These are phyloP conservation scores for Globisporangium nagaii DNA, from an alignment of 352 stramenopile species.

Conservation along the genomic window DNA sequence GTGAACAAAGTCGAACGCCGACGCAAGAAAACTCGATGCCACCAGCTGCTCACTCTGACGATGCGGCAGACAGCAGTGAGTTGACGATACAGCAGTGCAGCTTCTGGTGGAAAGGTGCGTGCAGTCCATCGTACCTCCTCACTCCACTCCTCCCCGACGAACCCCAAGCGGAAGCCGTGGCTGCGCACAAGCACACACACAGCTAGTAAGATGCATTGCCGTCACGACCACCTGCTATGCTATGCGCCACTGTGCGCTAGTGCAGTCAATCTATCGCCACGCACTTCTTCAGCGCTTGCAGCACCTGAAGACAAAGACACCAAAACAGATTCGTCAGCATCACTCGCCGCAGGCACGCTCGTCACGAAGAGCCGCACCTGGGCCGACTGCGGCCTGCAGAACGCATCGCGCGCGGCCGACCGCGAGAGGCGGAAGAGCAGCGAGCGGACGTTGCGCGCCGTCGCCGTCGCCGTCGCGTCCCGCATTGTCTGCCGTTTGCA, in stretches of 20 bases:
- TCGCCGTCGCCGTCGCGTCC: too few species aligned
- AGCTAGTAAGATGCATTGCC: too few species aligned
- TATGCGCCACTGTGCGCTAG: too few species aligned
- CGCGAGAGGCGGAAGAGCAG: conserved; percentile 40
- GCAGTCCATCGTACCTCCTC: background rate
- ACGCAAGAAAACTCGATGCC: background rate
- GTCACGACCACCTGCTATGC: too few species aligned
- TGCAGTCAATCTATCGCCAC: too few species aligned
- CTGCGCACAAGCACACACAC: conserved; percentile 2
- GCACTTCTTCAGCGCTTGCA: background rate
- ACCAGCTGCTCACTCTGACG: background rate
- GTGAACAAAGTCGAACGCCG: conserved; percentile 2
- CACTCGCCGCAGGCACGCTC: background rate
- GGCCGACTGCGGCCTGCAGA: background rate
- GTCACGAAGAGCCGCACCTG: background rate
- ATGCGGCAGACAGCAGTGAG: background rate
- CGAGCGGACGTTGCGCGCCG: conserved; percentile 37
- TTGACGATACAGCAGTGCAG: background rate
- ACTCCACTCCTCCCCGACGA: conserved; percentile 18
- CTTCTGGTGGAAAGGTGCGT: background rate
- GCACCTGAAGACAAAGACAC: background rate
- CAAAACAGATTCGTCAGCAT: background rate
- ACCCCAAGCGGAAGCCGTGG: conserved; percentile 30
- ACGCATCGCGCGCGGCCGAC: background rate
- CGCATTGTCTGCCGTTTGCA: too few species aligned